These are phyloP conservation scores for Rutidosis leptorrhynchoides DNA, from an alignment of 129 eudicot genomes.

Conservation along the genomic window DNA sequence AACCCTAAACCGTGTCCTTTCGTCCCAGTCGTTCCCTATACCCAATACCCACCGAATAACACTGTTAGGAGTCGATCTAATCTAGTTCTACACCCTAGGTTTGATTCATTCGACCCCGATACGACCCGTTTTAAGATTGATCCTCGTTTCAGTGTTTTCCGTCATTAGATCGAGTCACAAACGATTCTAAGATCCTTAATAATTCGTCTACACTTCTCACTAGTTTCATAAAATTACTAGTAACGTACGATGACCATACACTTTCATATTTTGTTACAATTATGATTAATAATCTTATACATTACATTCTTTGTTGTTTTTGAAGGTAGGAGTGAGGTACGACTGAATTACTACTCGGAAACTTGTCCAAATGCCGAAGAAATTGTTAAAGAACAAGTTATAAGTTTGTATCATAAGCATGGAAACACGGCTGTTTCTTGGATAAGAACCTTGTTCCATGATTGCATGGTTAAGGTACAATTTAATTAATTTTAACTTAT, in stretches of 20 bases:
- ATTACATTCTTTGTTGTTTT: neutral
- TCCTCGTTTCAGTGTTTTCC: no score
- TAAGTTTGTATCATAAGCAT: constrained; percentile 51
- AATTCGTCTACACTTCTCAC: no score
- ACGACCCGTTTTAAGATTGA: no score
- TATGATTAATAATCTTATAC: neutral
- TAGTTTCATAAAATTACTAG: no score
- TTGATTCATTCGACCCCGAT: no score
- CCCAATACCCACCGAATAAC: no score
- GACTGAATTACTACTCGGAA: constrained; percentile 52
- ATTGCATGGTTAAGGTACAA: constrained; percentile 71
- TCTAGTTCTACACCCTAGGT: no score
- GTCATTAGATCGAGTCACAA: no score
- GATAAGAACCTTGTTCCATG: constrained; percentile 87
- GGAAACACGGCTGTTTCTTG: constrained; percentile 94
- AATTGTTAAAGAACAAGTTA: constrained; percentile 60
- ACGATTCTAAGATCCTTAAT: no score
- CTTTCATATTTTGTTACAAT: neutral
- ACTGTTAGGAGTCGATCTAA: no score
- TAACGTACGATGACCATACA: neutral
- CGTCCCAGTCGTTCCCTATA: no score
- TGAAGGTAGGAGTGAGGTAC: constrained; percentile 54
- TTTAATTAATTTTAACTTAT: neutral
- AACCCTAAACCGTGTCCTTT: no score
- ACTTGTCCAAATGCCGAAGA: constrained; percentile 79